These are phyloP conservation scores for Ophiobolus disseminans DNA, from an alignment of 2,329 filamentous ascomycete species.

Conservation along the genomic window DNA sequence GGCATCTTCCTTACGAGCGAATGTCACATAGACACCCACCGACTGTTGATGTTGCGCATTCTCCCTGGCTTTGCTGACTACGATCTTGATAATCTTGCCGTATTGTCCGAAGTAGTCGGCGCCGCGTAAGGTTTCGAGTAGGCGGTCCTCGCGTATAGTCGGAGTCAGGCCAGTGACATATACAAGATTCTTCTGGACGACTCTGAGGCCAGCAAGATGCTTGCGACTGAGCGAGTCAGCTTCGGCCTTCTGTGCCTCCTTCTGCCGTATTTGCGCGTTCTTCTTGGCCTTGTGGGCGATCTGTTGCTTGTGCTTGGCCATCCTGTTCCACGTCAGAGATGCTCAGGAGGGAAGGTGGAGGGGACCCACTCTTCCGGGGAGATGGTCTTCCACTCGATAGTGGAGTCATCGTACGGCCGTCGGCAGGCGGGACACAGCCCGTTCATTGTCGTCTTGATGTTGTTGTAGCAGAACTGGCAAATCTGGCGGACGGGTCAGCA, in stretches of 20 bases:
- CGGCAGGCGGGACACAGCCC: conserved; percentile 97
- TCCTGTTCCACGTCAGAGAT: conserved; percentile 56
- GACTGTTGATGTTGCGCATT: conserved; percentile 74
- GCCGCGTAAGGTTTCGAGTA: conserved; percentile 88
- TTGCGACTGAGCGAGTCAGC: conserved; percentile 95
- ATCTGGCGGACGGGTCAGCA: conserved; percentile 62
- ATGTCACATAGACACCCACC: conserved; percentile 98
- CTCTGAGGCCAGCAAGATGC: conserved; percentile 91
- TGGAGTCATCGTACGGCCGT: conserved; percentile 93
- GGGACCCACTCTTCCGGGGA: conserved; percentile 86
- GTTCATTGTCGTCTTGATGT: conserved; percentile 98
- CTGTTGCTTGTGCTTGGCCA: conserved; percentile 77
- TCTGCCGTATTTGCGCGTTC: conserved; percentile 86
- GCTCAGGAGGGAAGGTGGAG: conserved; percentile 16
- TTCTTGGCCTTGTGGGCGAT: conserved; percentile 87
- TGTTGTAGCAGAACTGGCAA: conserved; percentile 99
- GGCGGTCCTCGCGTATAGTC: conserved; percentile 87
- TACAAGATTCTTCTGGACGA: conserved; percentile 98
- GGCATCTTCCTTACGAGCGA: conserved; percentile 89
- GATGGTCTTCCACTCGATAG: conserved; percentile 95
- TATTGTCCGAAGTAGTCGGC: conserved; percentile 98
- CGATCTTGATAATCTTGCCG: conserved; percentile 97
- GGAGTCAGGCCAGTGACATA: conserved; percentile 96
- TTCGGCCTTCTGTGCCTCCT: conserved; percentile 94
- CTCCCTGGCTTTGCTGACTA: conserved; percentile 94